Base-by-base conservation (phyloP, 2,329 filamentous ascomycete genomes). In the Didymella lethalis region DNA sequence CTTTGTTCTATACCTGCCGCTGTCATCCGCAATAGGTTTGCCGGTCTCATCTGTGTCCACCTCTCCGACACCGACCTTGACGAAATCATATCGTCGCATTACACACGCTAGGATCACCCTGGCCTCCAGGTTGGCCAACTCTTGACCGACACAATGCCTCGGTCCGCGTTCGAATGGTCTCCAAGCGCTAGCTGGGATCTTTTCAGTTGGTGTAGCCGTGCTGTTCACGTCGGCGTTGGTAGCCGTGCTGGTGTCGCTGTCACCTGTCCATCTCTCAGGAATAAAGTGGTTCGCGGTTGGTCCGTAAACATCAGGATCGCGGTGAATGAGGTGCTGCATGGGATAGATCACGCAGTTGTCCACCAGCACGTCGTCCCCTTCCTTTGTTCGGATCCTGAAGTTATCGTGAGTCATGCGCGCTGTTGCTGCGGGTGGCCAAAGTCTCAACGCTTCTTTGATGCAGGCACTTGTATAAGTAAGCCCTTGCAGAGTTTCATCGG, bases 81-180 rank as follows among this genome's bases (percentile, higher is more conserved):
- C 61, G 46, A 77, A 76, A 26, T 75, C 70, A 52, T 72, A 77
- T 29, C 69, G 64, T 29, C 73, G 63, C 38, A 74, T 62, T 4
- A 71, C 65, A 54, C 69, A 73, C 14, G 81, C 84, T 23, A 87
- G 71, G 25, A 86, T 79, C 57, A 84, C 77, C 62, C 81, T 81
- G 2, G 81, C 72, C 70, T 87, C 85, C 4, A 84, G 69, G 64
- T 82, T 80, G 1, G 81, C 84, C 41, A 87, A 76, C 67, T 86
- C 84, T 70, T 86, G 84, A 0, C 84, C 85, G 38, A 87, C 84
- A 64, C 86, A 88, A 57, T 83, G 84, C 16, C 85, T 71, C 2
- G 81, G 79, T 0, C 86, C 86, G 47, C 81, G 77, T 64, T 84
- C 83, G 68, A 88, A 88, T 0, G 83, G 76, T 7, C 84, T 77